A percentile compares a stretch with the other conserved stretches of the same genome.
phyloP scores from a whole-genome alignment of 2,329 filamentous ascomycete species.

The Botrytis porri region DNA sequence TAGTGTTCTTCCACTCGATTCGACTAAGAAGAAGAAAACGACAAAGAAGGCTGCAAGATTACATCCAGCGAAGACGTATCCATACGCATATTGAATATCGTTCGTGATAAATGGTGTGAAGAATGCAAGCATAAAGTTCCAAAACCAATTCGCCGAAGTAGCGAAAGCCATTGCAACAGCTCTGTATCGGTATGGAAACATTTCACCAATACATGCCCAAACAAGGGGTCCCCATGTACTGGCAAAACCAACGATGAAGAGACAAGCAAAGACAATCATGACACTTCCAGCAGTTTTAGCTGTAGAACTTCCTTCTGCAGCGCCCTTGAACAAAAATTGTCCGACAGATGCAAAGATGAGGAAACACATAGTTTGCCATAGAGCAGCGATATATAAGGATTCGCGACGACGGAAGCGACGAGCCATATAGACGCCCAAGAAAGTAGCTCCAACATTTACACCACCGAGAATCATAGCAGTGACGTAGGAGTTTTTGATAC shows the following conservation, averaged over 20 bases:
- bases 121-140: constrained; percentile 73
- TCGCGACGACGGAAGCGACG: constrained; percentile 66
- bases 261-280: constrained; percentile 70
- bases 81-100: constrained; percentile 66
- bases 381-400: constrained; percentile 61
- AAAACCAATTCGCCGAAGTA: constrained; percentile 63
- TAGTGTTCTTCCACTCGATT: constrained; percentile 47
- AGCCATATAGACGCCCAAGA: constrained; percentile 56
- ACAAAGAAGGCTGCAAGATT: constrained; percentile 62
- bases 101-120: constrained; percentile 77
- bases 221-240: constrained; percentile 67
- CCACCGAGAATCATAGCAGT: constrained; percentile 66
- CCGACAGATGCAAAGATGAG: constrained; percentile 54
- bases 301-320: constrained; percentile 41
- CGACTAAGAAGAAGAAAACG: constrained; percentile 76
- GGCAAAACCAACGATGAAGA: constrained; percentile 73
- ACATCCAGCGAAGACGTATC: constrained; percentile 73
- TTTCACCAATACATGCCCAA: constrained; percentile 67
- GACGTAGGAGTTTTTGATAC: constrained; percentile 59
- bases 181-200: constrained; percentile 62
- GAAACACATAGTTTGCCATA: constrained; percentile 71
- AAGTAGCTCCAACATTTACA: constrained; percentile 65
- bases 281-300: constrained; percentile 56
- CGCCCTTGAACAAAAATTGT: constrained; percentile 47
- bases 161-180: constrained; percentile 59